phyloP scores from a whole-genome alignment of 176 grass and related monocot species.

The Lolium rigidum region DNA sequence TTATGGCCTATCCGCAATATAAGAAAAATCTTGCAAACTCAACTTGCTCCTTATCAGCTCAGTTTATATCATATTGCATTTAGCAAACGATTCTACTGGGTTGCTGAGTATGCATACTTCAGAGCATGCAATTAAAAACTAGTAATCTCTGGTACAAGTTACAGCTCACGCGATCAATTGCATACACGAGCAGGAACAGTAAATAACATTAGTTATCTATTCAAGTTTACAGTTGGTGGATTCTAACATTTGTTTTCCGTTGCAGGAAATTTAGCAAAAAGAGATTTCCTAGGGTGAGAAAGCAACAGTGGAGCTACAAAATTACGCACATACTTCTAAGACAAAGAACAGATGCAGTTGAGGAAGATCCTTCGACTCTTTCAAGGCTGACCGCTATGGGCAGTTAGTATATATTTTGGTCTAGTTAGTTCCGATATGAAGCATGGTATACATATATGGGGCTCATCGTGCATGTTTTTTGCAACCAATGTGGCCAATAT shows the following conservation, averaged over 20 bases:
- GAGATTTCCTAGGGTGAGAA: not conserved
- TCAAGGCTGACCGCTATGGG: not conserved
- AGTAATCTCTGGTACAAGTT: not conserved
- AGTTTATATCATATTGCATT: not conserved
- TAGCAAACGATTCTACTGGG: not conserved
- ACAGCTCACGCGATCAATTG: not conserved
- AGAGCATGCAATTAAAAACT: not conserved
- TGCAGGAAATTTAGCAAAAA: slow-evolving; percentile 11
- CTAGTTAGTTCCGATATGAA: not conserved
- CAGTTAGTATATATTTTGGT: not conserved
- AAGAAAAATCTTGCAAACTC: too few species aligned
- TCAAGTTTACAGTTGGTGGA: slow-evolving; percentile 2
- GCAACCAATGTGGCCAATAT: not conserved
- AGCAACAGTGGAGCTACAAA: not conserved
- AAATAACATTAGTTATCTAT: not conserved
- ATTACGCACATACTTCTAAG: not conserved
- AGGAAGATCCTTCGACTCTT: not conserved
- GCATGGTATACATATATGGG: not conserved
- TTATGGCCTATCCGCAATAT: not conserved
- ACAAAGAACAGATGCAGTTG: not conserved
- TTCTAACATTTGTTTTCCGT: not conserved
- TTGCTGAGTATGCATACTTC: not conserved
- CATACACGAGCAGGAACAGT: not conserved
- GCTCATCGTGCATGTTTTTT: not conserved
- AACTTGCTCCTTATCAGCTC: too few species aligned